Evolutionary conservation across 805 yeast genomes (phyloP), one percentile per base, ranked within the genome.

Genomic region (Metschnikowia noctiluminum): DNA sequence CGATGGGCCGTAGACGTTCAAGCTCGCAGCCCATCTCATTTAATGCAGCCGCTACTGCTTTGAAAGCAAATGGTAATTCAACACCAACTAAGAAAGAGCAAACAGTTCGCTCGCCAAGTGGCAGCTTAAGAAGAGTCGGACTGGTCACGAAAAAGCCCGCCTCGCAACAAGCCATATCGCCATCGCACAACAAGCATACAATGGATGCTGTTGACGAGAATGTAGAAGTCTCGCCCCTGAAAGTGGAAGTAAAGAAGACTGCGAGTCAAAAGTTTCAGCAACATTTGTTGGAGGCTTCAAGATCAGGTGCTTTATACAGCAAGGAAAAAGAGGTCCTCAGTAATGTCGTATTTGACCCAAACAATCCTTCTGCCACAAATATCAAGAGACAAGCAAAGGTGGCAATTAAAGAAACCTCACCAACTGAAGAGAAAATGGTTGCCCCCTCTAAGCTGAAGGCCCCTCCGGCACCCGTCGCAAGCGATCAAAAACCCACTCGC

Each of bases 341-440:
- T 3, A 58, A 69, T 9, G 74, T 71, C 7, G 67, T 66, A 2
- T 72, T 69, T 52, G 76, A 73, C 52, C 77, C 77, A 0, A 72
- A 60, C 48, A 53, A 58, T 38, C 73, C 76, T 1, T 61, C 63
- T 6, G 56, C 57, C 11, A 45, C 54, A 5, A 50, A 52, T 10
- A 42, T 60, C 27, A 40, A 56, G 38, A 51, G 56, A 21, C 47
- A 45, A 27, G 26, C 48, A 16, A 44, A 40, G n/a, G 37, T 14
- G 12, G 15, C 42, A 16, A 9, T 16, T 6, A 35, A 35, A 6
- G 42, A 41, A 6, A 21, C n/a, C n/a, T n/a, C 30, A 12, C 36
- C 21, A 1, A 12, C 14, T 5, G 14, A 30, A 5, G 43, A 40
- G 38, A 42, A 41, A n/a, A 31, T 28, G 11, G 12, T 35, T 26